Percentiles rank a stretch among this genome's conserved stretches.
Conservation (phyloP, 1,284 basidiomycete genomes). For the Fomitopsis schrenkii region DNA sequence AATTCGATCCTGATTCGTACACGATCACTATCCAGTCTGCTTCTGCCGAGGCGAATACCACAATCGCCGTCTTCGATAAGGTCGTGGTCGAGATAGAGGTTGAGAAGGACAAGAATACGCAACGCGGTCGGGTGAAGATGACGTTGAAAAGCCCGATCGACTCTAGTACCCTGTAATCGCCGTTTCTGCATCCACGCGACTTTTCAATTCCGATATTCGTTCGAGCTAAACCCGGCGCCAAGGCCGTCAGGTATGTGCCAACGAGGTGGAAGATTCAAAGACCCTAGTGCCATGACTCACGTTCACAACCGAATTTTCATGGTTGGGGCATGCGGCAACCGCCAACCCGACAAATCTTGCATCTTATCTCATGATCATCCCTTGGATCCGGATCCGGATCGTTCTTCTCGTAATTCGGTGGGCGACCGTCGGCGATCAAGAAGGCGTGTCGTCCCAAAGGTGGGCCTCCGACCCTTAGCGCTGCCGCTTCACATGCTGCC, state of each 20-base stretch:
- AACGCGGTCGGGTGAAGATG: constrained; percentile 92
- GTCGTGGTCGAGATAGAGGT: constrained; percentile 88
- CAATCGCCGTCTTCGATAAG: constrained; percentile 89
- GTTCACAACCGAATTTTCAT: not conserved
- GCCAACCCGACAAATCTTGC: not conserved
- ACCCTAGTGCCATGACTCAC: not conserved
- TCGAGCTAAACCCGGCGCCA: not conserved
- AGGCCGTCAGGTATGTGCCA: not conserved
- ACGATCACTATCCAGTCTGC: constrained; percentile 67
- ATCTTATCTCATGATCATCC: constrained; percentile 2
- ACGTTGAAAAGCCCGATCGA: constrained; percentile 71
- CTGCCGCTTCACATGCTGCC: not conserved
- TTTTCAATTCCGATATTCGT: not conserved
- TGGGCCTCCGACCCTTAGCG: not conserved
- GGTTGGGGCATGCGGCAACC: not conserved
- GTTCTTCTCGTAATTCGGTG: not conserved
- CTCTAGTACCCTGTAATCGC: constrained; percentile 38
- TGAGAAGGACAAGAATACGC: constrained; percentile 94
- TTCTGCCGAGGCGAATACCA: constrained; percentile 39
- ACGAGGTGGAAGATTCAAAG: not conserved
- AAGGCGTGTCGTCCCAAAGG: not conserved
- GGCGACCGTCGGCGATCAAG: not conserved
- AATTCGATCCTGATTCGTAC: constrained; percentile 92
- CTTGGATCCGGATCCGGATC: not conserved
- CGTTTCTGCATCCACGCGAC: not conserved